Percentiles rank a stretch among this genome's conserved stretches.
These are phyloP conservation scores for Paecilomyces niveus DNA, from an alignment of 2,329 filamentous ascomycete genomes.

Conservation along the genomic window DNA sequence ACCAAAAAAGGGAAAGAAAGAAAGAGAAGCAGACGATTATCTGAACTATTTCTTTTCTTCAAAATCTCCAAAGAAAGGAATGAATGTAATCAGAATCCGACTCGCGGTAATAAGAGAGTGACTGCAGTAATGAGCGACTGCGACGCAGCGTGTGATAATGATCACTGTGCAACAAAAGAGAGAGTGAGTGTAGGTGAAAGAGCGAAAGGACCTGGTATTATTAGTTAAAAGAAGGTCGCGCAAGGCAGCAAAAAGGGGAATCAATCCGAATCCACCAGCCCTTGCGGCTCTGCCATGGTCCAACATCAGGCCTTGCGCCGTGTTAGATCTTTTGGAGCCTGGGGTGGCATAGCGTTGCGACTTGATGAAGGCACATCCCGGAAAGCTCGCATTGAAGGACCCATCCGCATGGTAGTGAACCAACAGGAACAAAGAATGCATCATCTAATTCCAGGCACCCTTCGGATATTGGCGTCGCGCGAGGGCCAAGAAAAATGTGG, in stretches of 20 bases:
- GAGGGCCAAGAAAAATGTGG: not conserved
- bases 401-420: not conserved
- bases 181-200: conserved; percentile 5
- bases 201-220: not conserved
- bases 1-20: conserved; percentile 18
- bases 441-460: not conserved
- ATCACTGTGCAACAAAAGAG: conserved; percentile 5
- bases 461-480: not conserved
- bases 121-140: conserved; percentile 11
- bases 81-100: conserved; percentile 12
- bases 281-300: not conserved
- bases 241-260: not conserved
- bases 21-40: conserved; percentile 4
- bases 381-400: not conserved
- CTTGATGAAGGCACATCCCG: not conserved
- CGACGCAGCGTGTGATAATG: conserved; percentile 3
- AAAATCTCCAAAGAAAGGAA: conserved; percentile 8
- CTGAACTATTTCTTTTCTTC: not conserved
- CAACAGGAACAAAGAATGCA: not conserved
- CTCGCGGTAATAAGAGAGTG: conserved; percentile 10
- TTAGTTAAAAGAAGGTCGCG: not conserved
- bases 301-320: not conserved
- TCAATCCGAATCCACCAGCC: not conserved
- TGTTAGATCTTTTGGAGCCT: not conserved
- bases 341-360: not conserved